Evolutionary conservation across 2,329 filamentous ascomycete genomes (phyloP).

Genomic region (Aspergillus sp.): DNA sequence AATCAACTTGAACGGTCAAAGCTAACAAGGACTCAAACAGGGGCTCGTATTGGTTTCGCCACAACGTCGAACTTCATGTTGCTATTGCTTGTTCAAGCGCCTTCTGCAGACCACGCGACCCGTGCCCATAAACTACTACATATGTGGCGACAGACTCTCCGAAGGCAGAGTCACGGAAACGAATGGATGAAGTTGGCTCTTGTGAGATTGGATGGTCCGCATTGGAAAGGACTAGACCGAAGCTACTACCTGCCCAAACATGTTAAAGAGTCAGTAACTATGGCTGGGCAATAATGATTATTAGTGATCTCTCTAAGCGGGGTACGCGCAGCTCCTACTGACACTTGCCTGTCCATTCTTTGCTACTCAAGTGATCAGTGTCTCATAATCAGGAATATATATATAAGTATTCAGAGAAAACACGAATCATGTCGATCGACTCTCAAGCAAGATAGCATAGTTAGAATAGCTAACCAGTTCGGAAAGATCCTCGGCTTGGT

Average conservation of each 20-base stretch:
- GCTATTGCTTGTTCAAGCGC: slow-evolving; percentile 19
- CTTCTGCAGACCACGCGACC: slow-evolving; percentile 15
- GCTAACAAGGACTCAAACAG: slow-evolving; percentile 1
- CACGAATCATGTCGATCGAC: no score
- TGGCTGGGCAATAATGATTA: neutral
- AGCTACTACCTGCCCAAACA: slow-evolving; percentile 15
- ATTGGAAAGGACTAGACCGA: slow-evolving; percentile 16
- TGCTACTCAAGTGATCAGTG: no score
- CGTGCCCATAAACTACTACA: slow-evolving; percentile 14
- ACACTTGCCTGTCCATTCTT: no score
- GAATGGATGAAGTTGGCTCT: slow-evolving; percentile 20
- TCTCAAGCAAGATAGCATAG: no score
- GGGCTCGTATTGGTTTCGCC: slow-evolving; percentile 20
- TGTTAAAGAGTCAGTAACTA: slow-evolving; percentile 3
- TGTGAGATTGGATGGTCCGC: slow-evolving; percentile 15
- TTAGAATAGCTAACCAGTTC: no score
- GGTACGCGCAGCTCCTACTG: no score
- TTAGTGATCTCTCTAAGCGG: no score
- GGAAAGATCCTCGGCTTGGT: no score
- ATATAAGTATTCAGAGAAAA: no score
- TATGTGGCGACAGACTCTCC: slow-evolving; percentile 18
- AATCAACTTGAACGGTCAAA: neutral
- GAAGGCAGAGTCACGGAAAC: slow-evolving; percentile 16
- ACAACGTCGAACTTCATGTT: slow-evolving; percentile 20
- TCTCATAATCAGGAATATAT: no score